A percentile compares a stretch with the other conserved stretches of the same genome.
These are phyloP conservation scores for Dentipellis fragilis DNA, from an alignment of 768 basidiomycete genomes.

Conservation along the genomic window DNA sequence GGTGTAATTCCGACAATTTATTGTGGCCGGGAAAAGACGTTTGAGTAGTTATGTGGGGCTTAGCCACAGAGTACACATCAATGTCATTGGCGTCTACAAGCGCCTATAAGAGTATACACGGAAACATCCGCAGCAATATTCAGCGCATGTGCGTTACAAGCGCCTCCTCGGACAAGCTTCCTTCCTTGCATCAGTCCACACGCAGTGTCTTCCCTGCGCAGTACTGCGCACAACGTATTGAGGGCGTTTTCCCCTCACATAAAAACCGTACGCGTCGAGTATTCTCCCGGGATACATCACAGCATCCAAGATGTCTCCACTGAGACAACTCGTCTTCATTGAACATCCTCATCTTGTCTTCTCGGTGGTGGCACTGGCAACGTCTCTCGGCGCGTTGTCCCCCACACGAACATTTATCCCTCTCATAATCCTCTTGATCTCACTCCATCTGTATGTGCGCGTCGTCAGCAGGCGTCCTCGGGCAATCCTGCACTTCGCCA, in stretches of 20 bases:
- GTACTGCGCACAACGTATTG: background rate
- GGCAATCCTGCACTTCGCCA: background rate
- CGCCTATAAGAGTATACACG: too few species aligned
- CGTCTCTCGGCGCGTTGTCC: constrained; percentile 17
- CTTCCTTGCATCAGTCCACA: background rate
- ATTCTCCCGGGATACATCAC: background rate
- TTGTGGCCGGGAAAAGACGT: too few species aligned
- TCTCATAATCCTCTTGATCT: constrained; percentile 18
- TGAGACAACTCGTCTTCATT: constrained; percentile 6
- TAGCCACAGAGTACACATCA: too few species aligned
- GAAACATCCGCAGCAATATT: too few species aligned
- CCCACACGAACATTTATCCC: constrained; percentile 22
- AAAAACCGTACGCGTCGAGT: background rate
- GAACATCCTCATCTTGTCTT: constrained; percentile 9
- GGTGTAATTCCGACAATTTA: too few species aligned
- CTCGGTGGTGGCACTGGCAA: background rate
- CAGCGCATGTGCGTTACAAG: too few species aligned
- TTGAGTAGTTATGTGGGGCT: too few species aligned
- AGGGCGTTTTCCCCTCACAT: background rate
- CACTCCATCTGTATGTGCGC: constrained; percentile 17
- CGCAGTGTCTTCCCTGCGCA: background rate
- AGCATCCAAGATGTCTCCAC: background rate
- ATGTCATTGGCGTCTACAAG: too few species aligned
- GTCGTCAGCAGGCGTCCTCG: constrained; percentile 11
- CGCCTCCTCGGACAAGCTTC: too few species aligned